Conservation (phyloP, 176 grass and related monocot genomes). For the Oropetium thomaeum region DNA sequence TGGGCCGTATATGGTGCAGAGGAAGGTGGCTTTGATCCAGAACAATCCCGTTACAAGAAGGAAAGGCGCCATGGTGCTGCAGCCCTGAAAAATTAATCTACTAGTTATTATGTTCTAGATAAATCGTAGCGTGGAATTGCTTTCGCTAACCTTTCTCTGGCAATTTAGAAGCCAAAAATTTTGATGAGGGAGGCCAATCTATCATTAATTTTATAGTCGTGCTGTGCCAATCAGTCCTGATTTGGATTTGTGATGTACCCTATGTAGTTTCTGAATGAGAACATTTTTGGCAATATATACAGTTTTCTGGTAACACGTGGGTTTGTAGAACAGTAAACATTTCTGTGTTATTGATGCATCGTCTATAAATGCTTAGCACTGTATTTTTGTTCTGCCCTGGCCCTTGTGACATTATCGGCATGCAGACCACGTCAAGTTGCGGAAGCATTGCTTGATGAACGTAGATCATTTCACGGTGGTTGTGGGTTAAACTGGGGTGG, state of each 20-base stretch:
- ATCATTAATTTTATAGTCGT: background rate
- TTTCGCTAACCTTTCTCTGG: background rate
- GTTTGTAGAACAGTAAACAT: background rate
- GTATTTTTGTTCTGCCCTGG: background rate
- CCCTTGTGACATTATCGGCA: background rate
- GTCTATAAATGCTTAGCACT: background rate
- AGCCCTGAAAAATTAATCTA: constrained; percentile 34
- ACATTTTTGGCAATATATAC: background rate
- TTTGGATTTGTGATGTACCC: background rate
- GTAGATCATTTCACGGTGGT: no score
- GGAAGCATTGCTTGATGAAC: background rate
- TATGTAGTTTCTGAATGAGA: background rate
- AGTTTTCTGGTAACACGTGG: background rate
- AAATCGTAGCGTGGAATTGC: constrained; percentile 44
- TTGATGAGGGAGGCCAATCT: background rate
- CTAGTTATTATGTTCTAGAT: constrained; percentile 11
- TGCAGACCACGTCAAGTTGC: background rate
- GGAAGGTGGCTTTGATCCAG: constrained; percentile 90
- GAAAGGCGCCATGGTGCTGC: constrained; percentile 84
- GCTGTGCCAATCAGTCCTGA: background rate
- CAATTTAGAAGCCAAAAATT: background rate
- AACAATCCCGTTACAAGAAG: constrained; percentile 90
- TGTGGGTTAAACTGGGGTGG: no score
- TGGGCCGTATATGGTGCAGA: constrained; percentile 92
- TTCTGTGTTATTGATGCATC: background rate